A percentile compares a stretch with the other conserved stretches of the same genome.
These are phyloP conservation scores for Blechomonas ayalai DNA, from an alignment of 208 protist species.

Conservation along the genomic window DNA sequence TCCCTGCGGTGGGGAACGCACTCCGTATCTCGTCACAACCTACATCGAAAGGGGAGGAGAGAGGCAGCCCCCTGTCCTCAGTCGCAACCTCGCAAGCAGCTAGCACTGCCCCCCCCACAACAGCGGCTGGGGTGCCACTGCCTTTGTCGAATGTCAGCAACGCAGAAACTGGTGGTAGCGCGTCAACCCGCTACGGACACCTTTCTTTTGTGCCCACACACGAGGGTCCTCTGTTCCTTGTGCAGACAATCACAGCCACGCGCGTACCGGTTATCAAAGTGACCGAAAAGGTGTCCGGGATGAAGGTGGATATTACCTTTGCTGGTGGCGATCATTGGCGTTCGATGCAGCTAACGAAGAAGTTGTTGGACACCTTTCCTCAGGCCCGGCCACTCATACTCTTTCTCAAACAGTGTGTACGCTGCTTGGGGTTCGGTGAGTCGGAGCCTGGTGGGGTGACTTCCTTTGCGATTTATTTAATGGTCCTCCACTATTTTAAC, in stretches of 20 bases:
- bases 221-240: conserved; percentile 50
- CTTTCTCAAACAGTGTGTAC: conserved; percentile 79
- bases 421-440: conserved; percentile 54
- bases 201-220: conserved; percentile 36
- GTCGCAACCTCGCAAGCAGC: conserved; percentile 1
- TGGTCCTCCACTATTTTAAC: conserved; percentile 82
- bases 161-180: too few species aligned
- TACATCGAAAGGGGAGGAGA: too few species aligned
- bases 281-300: conserved; percentile 42
- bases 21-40: too few species aligned
- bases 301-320: conserved; percentile 77
- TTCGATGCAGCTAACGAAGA: conserved; percentile 71
- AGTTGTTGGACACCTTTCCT: conserved; percentile 46
- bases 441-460: conserved; percentile 64
- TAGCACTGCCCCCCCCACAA: not conserved
- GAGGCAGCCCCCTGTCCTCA: not conserved
- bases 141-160: too few species aligned
- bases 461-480: conserved; percentile 80
- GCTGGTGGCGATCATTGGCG: conserved; percentile 83
- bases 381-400: conserved; percentile 63
- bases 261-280: conserved; percentile 85
- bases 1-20: too few species aligned
- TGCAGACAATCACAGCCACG: conserved; percentile 71
- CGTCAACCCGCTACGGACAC: too few species aligned
- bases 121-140: not conserved